Conservation (phyloP, 129 eudicot genomes). For the Lactuca sativa region DNA sequence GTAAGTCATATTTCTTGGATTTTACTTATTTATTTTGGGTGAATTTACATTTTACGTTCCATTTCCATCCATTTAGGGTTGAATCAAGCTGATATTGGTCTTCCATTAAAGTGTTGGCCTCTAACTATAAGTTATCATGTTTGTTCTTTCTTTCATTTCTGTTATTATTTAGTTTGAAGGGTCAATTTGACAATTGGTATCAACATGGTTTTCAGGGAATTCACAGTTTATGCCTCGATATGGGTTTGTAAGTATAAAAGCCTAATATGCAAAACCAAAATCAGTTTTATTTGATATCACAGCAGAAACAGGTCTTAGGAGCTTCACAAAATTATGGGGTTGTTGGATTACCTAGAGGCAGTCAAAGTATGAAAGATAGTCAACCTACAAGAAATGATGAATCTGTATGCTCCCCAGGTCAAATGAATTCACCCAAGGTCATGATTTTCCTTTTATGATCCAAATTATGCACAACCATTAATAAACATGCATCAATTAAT, state of each 20-base stretch:
- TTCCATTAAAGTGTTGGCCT: conserved; percentile 92
- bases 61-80: conserved; percentile 42
- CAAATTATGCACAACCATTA: too few species aligned
- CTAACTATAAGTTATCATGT: conserved; percentile 43
- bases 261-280: too few species aligned
- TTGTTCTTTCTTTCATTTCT: conserved; percentile 6
- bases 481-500: too few species aligned
- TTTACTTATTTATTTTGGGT: conserved; percentile 1
- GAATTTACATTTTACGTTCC: background rate
- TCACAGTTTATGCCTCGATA: conserved; percentile 54
- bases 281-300: too few species aligned
- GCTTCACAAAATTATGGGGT: background rate
- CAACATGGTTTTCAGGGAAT: conserved; percentile 49
- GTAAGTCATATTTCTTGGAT: conserved; percentile 12
- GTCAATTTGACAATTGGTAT: conserved; percentile 4
- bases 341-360: conserved; percentile 79
- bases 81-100: conserved; percentile 62
- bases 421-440: too few species aligned
- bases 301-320: too few species aligned
- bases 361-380: conserved; percentile 65
- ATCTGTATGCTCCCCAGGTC: conserved; percentile 62
- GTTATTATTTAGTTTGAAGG: conserved; percentile 3
- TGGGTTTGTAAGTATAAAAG: too few species aligned
- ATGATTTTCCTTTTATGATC: too few species aligned
- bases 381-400: conserved; percentile 74